Base-by-base conservation (phyloP, 2,329 filamentous ascomycete genomes). In the Pseudomassariella vexata region DNA sequence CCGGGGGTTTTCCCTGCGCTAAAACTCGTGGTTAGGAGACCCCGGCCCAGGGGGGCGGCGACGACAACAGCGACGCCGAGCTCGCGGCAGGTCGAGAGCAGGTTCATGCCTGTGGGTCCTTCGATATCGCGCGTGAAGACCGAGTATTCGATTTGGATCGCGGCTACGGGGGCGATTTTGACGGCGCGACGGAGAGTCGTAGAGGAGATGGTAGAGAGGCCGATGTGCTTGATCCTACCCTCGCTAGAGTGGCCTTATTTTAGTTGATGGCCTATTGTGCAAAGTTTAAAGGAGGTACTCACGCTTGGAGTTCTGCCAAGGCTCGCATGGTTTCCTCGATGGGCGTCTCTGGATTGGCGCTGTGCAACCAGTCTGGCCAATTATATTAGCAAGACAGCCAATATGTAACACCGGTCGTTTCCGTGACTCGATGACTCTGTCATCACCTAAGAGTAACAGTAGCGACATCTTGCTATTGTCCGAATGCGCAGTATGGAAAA, bases 111-210 rank as follows among this genome's bases (percentile, higher is more conserved):
- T 0, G 34, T 32, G 36, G 56, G 38, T 0, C 49, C 50, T 38
- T 76, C 70, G 25, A 75, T 70, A 24, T 71, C 67, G 6, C 60
- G 49, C 2, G 56, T 55, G 42, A 71, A 73, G 1, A 64, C 60
- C 3, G 58, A 66, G 49, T 69, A 74, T 42, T 74, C 71, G 28
- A 71, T 59, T 51, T 77, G 69, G n/a, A 69, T 63, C 7, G 64
- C 66, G 5, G 62, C 53, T 32, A 78, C 66, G 5, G 60, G 68
- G 35, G 66, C 59, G 4, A 76, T 54, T 10, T 55, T 57, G 46
- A 54, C 47, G 5, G 73, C 73, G 12, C 70, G 60, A 5, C 65
- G 62, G 21, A 77, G 58, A 0, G 70, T 68, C 6, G 55, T 50
- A 5, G 67, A 62, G 17, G 59, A 63, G 34, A 65, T 63, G 41